Evolutionary conservation across 169 alveolate genomes (phyloP), one percentile per base, ranked within the genome.

Genomic region (Amoebophrya sp.): DNA sequence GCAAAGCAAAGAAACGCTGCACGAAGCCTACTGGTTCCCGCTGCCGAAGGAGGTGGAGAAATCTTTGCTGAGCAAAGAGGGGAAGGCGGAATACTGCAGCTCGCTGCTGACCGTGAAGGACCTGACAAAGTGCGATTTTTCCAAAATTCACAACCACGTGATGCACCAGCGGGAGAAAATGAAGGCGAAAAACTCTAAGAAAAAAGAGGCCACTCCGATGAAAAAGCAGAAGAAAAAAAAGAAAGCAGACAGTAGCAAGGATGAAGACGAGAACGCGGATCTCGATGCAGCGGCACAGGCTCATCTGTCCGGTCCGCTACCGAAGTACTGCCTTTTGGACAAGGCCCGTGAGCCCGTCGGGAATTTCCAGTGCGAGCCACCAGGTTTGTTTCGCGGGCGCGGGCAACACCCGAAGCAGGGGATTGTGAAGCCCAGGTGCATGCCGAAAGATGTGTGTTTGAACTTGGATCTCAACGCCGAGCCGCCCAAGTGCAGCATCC

Each of bases 331-430:
- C 66, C 66, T 47, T 7, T 18, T 47, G 29, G 18, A 47, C 66
- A 18, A 18, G 29, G 7, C 66, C 66, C 66, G 66, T 18, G 66
- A 47, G 66, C 66, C 7, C 29, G 66, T 47, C 7, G 66, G 66
- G 29, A 47, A 47, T 18, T 47, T 47, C 18, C 66, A 47, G 66
- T 47, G 66, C 66, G 66, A 99, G 93, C 99, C 99, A 0, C 99
- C 99, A 0, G 99, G 99, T 32, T 95, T 99, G 54, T 98, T 99
- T 95, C 97, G 99, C 93, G 99, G 99, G 32, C 97, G 99, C 92
- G 99, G 99, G 38, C 99, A 98, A 90, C 99, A 99, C 93, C 99
- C 99, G 39, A 97, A 97, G 92, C 98, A 98, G 90, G 99, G 99
- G 33, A 95, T 94, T 94, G 94, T 97, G 90, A 97, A 97, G 94